Evolutionary conservation across 2,329 filamentous ascomycete genomes (phyloP), one percentile per base, ranked within the genome.

Genomic region (Ilyonectria mors-panacis): DNA sequence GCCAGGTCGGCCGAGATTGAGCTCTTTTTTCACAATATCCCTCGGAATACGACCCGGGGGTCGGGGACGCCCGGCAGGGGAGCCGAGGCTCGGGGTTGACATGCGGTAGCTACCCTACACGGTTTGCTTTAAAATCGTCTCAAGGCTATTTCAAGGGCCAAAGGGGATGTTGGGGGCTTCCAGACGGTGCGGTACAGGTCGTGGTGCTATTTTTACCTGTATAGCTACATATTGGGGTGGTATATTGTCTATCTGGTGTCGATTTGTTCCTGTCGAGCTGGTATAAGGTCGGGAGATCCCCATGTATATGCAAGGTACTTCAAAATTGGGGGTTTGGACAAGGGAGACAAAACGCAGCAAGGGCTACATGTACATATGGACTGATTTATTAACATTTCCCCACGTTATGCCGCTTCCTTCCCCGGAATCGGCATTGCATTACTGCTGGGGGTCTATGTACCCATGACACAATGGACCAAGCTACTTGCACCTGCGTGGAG

Each of bases 311-410:
- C 39, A 42, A n/a, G 39, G 39, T n/a, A n/a, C 15, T 8, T n/a
- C 12, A 48, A 56, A 33, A 23, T 63, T 63, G 60, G 60, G 60
- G 53, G 53, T 39, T 51, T 44, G 26, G n/a, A 15, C 30, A n/a
- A 48, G 33, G 19, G 53, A 53, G 60, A n/a, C 37, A 35, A 35
- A n/a, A 39, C 44, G 37, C 19, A 13, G 21, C 17, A 9, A 42
- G 37, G 35, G 54, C 21, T 10, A 28, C n/a, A 55, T 54, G 37
- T 37, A 55, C 19, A 47, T 23, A 54, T 65, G 19, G 48, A 48
- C 21, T 55, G 50, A 59, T 60, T 42, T 64, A 48, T 44, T 47
- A 42, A 39, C 10, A 35, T 50, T 44, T 60, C 48, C 35, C 50
- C 57, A 33, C 56, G 35, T 60, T 26, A 55, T 50, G 13, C 30